Percentiles rank a stretch among this genome's conserved stretches.
phyloP scores from a whole-genome alignment of 2,329 filamentous ascomycete genomes.

The Hypomyces perniciosus region DNA sequence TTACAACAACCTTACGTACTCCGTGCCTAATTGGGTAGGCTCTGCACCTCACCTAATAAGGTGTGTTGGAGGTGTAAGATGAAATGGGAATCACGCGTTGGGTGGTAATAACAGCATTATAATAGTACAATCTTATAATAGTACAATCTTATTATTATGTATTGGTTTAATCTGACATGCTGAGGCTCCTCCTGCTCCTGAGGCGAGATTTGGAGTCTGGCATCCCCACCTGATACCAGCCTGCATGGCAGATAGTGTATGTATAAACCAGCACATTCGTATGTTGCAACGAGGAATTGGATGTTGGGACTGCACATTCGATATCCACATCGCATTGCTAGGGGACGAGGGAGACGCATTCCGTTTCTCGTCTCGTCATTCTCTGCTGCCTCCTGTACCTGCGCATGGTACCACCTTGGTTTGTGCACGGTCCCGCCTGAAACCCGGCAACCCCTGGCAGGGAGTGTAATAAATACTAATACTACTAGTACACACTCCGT shows the following conservation, averaged over 20 bases:
- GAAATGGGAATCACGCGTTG: no score
- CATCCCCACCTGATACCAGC: no score
- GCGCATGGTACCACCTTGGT: conserved; percentile 6
- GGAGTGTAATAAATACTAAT: no score
- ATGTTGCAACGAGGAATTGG: no score
- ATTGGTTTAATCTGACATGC: no score
- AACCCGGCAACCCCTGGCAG: conserved; percentile 11
- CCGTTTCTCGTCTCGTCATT: conserved; percentile 9
- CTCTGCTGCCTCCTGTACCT: conserved; percentile 9
- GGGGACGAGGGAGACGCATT: conserved; percentile 11
- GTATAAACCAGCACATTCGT: no score
- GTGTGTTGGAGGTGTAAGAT: not conserved
- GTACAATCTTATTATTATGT: no score
- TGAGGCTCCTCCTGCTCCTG: no score
- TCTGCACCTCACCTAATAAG: not conserved
- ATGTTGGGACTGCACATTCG: not conserved
- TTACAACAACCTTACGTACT: not conserved
- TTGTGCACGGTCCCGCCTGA: conserved; percentile 4
- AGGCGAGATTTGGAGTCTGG: no score
- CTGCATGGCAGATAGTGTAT: no score
- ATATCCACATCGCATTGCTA: conserved; percentile 1
- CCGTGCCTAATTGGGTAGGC: not conserved
- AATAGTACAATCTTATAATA: no score
- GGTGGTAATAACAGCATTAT: no score
- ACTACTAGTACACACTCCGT: not conserved